Evolutionary conservation across 352 stramenopile species (phyloP).

Genomic region (Pythium rhizo-oryzae): DNA sequence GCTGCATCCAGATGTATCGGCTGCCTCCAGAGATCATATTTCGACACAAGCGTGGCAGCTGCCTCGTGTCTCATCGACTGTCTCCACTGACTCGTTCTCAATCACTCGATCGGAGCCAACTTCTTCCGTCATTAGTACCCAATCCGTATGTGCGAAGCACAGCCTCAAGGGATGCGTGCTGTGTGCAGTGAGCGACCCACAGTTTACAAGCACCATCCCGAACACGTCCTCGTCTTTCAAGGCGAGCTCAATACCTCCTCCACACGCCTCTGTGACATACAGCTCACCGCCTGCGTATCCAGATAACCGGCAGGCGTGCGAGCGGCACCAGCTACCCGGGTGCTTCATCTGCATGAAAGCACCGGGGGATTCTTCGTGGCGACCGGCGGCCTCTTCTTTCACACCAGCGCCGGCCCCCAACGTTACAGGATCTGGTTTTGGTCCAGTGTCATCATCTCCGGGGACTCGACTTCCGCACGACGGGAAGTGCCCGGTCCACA

Average conservation of each 20-base stretch:
- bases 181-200: conserved; percentile 41
- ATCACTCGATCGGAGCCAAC: not conserved
- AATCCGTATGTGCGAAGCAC: conserved; percentile 49
- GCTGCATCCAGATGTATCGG: not conserved
- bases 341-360: conserved; percentile 68
- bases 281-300: not conserved
- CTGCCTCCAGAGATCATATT: not conserved
- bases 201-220: not conserved
- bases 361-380: conserved; percentile 1
- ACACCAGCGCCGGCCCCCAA: not conserved
- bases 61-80: not conserved
- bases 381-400: not conserved
- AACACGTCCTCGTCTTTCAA: not conserved
- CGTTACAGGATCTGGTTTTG: not conserved
- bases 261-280: not conserved
- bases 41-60: conserved; percentile 3
- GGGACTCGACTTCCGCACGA: conserved; percentile 17
- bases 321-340: conserved; percentile 49
- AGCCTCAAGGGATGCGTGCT: conserved; percentile 67
- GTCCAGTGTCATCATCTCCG: not conserved
- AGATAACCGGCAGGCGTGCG: conserved; percentile 28
- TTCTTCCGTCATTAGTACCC: not conserved
- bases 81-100: not conserved
- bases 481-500: conserved; percentile 49
- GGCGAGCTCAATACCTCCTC: not conserved